These are phyloP conservation scores for Neopestalotiopsis sp. DNA, from an alignment of 2,329 filamentous ascomycete genomes.

Conservation along the genomic window DNA sequence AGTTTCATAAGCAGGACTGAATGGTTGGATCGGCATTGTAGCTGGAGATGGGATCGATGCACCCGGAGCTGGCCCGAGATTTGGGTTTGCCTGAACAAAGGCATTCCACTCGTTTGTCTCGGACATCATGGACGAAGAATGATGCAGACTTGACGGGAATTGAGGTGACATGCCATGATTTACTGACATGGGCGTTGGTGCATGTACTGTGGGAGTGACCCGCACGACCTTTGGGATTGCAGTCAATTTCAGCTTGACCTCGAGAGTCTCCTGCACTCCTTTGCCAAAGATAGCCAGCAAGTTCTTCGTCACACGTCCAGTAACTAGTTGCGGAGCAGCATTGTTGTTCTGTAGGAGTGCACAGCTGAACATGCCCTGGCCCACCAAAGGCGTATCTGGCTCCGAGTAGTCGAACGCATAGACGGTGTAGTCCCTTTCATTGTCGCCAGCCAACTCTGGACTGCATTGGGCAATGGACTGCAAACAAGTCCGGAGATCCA, in stretches of 20 bases:
- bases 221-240: constrained; percentile 67
- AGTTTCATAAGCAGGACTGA: constrained; percentile 31
- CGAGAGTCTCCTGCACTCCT: constrained; percentile 84
- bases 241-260: constrained; percentile 89
- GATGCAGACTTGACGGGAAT: constrained; percentile 22
- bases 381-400: constrained; percentile 88
- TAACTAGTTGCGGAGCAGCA: constrained; percentile 73
- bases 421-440: constrained; percentile 86
- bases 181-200: constrained; percentile 28
- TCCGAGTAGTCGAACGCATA: constrained; percentile 98
- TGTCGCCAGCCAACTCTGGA: constrained; percentile 80
- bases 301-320: constrained; percentile 89
- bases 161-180: constrained; percentile 24
- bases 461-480: constrained; percentile 80
- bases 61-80: constrained; percentile 46
- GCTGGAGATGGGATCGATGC: constrained; percentile 37
- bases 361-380: constrained; percentile 93
- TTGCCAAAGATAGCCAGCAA: constrained; percentile 83
- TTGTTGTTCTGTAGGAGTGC: constrained; percentile 59
- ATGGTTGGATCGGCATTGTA: constrained; percentile 37
- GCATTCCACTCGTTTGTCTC: constrained; percentile 80
- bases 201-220: constrained; percentile 25
- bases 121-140: constrained; percentile 49
- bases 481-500: constrained; percentile 86
- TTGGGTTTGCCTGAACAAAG: constrained; percentile 75